phyloP scores from a whole-genome alignment of 2,329 filamentous ascomycete genomes.

The Bimuria novae-zelandiae region DNA sequence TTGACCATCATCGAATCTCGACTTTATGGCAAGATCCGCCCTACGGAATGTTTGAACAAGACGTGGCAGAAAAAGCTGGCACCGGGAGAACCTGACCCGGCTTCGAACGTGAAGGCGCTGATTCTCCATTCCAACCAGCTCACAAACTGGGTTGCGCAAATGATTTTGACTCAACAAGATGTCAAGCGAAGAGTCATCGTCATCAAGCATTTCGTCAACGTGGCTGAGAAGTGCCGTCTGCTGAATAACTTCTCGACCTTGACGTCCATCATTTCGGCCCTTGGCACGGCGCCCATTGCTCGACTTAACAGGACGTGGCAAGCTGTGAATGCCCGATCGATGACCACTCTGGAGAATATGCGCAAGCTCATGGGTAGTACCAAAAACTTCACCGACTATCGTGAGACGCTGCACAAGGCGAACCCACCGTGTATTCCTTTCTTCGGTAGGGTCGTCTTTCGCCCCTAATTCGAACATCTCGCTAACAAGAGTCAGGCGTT shows the following conservation, averaged over 20 bases:
- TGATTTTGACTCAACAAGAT: conserved; percentile 94
- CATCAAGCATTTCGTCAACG: conserved; percentile 96
- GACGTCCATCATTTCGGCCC: conserved; percentile 94
- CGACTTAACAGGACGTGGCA: conserved; percentile 93
- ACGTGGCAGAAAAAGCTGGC: conserved; percentile 96
- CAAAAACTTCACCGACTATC: conserved; percentile 97
- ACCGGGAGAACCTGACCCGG: conserved; percentile 81
- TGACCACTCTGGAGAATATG: conserved; percentile 83
- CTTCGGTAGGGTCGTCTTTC: conserved; percentile 69
- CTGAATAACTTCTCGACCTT: conserved; percentile 98
- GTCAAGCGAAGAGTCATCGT: conserved; percentile 96
- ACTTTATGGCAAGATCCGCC: conserved; percentile 93
- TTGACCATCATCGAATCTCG: conserved; percentile 95
- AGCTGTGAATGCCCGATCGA: conserved; percentile 85
- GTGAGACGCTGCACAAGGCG: conserved; percentile 87
- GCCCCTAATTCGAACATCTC: background rate
- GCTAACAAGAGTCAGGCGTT: conserved; percentile 66
- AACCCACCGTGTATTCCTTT: conserved; percentile 98
- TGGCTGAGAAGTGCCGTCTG: conserved; percentile 94
- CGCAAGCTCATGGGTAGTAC: conserved; percentile 93
- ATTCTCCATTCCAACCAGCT: conserved; percentile 98
- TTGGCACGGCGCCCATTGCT: conserved; percentile 93
- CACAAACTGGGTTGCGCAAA: conserved; percentile 99
- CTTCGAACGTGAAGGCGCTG: conserved; percentile 91
- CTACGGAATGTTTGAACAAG: conserved; percentile 95